Conservation (phyloP, 169 alveolate species). For the Plasmodium sp. region DNA sequence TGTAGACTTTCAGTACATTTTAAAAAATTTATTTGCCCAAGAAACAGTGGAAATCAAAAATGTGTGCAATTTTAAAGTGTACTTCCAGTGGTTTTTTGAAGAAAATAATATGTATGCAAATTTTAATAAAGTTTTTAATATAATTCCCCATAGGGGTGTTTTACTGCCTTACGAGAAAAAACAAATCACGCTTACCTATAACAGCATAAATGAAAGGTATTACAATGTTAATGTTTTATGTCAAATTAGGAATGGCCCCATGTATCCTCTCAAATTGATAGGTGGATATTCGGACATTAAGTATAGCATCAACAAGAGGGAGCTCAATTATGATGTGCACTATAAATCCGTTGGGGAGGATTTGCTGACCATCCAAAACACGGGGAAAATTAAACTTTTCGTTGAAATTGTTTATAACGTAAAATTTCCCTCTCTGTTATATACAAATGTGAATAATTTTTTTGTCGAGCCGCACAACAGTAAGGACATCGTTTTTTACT, state of each 20-base stretch:
- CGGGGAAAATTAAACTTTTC: conserved; percentile 58
- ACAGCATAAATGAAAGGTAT: conserved; percentile 61
- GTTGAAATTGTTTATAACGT: conserved; percentile 43
- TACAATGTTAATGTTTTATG: conserved; percentile 45
- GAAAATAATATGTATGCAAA: conserved; percentile 26
- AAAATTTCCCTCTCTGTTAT: conserved; percentile 59
- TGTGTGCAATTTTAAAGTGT: conserved; percentile 54
- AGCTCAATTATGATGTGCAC: conserved; percentile 25
- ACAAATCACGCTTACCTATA: conserved; percentile 41
- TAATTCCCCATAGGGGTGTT: conserved; percentile 32
- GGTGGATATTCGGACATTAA: conserved; percentile 72
- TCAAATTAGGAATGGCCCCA: conserved; percentile 55
- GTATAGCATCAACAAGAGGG: conserved; percentile 31
- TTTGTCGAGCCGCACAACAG: conserved; percentile 65
- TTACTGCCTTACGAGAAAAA: conserved; percentile 50
- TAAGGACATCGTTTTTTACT: conserved; percentile 59
- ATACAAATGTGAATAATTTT: conserved; percentile 62
- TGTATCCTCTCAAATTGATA: conserved; percentile 33
- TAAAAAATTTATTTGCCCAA: conserved; percentile 63
- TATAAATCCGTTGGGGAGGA: conserved; percentile 52
- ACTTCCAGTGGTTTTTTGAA: conserved; percentile 71
- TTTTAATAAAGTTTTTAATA: conserved; percentile 38
- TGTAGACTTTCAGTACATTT: conserved; percentile 70
- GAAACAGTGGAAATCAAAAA: conserved; percentile 61
- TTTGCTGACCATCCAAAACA: conserved; percentile 51